Evolutionary conservation across 2,329 filamentous ascomycete species (phyloP).

Genomic region (Trichoderma sp.): DNA sequence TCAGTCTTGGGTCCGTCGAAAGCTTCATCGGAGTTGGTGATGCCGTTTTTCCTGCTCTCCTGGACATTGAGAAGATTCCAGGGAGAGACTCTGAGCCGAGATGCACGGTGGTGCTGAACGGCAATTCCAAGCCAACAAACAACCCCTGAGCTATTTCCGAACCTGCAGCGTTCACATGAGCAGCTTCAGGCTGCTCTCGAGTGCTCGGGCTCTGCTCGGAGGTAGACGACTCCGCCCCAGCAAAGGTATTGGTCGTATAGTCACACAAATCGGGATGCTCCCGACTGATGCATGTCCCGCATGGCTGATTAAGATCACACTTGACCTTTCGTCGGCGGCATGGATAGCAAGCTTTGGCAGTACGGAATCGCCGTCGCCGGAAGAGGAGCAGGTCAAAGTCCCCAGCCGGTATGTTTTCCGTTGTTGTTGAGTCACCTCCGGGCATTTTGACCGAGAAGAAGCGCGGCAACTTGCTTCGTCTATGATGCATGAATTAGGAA

Average conservation of each 20-base stretch:
- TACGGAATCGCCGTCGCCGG: slow-evolving; percentile 3
- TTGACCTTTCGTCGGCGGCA: slow-evolving; percentile 10
- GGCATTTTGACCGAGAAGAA: neutral
- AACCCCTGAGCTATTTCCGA: neutral
- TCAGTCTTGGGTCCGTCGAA: neutral
- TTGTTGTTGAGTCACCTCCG: neutral
- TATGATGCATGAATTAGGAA: neutral
- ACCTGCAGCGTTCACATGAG: neutral
- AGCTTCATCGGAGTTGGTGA: neutral
- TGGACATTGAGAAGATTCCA: neutral
- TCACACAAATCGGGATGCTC: slow-evolving; percentile 10
- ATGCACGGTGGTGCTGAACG: slow-evolving; percentile 1
- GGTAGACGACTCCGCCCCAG: slow-evolving; percentile 6
- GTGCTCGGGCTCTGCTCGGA: neutral
- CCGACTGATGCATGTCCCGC: slow-evolving; percentile 12
- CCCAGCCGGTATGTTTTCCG: neutral
- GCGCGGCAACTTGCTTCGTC: neutral
- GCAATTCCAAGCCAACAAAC: neutral
- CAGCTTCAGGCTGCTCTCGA: neutral
- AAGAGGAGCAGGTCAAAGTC: slow-evolving; percentile 9
- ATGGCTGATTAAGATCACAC: slow-evolving; percentile 11
- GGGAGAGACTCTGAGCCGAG: slow-evolving; percentile 1
- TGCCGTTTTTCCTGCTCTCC: neutral
- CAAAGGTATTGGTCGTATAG: slow-evolving; percentile 11
- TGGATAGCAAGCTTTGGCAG: slow-evolving; percentile 4